These are phyloP conservation scores for Phytopythium delawarense DNA, from an alignment of 352 stramenopile genomes.

Conservation along the genomic window DNA sequence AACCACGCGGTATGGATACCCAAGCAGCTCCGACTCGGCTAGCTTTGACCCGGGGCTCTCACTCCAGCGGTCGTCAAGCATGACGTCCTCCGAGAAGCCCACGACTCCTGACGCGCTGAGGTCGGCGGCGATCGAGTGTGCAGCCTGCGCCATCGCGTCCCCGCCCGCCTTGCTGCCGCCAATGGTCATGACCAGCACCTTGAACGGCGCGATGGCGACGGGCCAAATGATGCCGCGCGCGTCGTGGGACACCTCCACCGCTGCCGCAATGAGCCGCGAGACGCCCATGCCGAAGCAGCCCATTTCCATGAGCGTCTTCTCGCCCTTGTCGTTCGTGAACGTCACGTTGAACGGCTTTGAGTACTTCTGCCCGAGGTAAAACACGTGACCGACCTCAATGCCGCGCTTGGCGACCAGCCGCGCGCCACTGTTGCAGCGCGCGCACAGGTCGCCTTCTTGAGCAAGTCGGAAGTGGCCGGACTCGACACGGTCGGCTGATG, in stretches of 20 bases:
- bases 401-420: constrained; percentile 67
- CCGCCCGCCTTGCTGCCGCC: constrained; percentile 43
- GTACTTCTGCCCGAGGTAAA: constrained; percentile 89
- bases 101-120: constrained; percentile 33
- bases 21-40: constrained; percentile 82
- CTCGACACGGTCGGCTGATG: constrained; percentile 13
- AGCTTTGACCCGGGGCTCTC: constrained; percentile 80
- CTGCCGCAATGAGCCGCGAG: constrained; percentile 69
- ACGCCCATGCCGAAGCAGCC: constrained; percentile 88
- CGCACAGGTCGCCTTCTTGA: constrained; percentile 59
- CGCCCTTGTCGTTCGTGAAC: constrained; percentile 42
- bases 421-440: constrained; percentile 36
- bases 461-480: constrained; percentile 64
- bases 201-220: constrained; percentile 71
- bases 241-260: constrained; percentile 81
- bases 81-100: constrained; percentile 48
- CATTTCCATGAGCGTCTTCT: constrained; percentile 78
- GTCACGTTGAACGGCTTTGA: constrained; percentile 73
- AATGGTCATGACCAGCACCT: constrained; percentile 76
- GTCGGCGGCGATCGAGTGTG: constrained; percentile 43
- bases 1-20: constrained; percentile 82
- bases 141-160: constrained; percentile 39
- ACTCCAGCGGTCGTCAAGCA: constrained; percentile 82
- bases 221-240: constrained; percentile 80
- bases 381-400: constrained; percentile 88